phyloP scores from a whole-genome alignment of 1,139 yeast genomes.

The Diutina pseudorugosa region DNA sequence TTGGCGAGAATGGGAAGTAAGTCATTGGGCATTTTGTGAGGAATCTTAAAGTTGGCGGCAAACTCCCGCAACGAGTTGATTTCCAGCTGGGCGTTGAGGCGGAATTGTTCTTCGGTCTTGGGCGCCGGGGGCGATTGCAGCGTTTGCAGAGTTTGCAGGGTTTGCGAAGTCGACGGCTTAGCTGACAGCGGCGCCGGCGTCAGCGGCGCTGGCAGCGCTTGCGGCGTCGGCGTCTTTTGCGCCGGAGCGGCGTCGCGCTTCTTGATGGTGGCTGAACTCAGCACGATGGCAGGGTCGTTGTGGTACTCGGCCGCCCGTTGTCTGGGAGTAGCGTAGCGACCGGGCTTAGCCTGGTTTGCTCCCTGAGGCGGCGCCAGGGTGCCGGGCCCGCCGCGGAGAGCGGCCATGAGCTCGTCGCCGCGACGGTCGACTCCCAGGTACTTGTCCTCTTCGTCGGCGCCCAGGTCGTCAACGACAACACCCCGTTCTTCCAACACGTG shows the following conservation, averaged over 20 bases:
- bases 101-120: slow-evolving; percentile 21
- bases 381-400: slow-evolving; percentile 13
- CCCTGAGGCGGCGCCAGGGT: slow-evolving; percentile 12
- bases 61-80: slow-evolving; percentile 74
- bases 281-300: slow-evolving; percentile 69
- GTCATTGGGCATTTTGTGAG: slow-evolving; percentile 63
- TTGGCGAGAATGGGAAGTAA: slow-evolving; percentile 64
- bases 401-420: slow-evolving; percentile 56
- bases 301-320: slow-evolving; percentile 54
- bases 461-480: slow-evolving; percentile 60
- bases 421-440: slow-evolving; percentile 74
- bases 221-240: slow-evolving; percentile 8
- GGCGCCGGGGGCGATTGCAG: slow-evolving; percentile 5
- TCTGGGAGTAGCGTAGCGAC: slow-evolving; percentile 51
- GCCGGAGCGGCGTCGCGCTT: slow-evolving; percentile 10
- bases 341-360: slow-evolving; percentile 9
- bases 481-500: slow-evolving; percentile 94
- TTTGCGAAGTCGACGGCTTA: neutral
- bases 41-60: slow-evolving; percentile 72
- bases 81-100: slow-evolving; percentile 49
- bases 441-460: slow-evolving; percentile 90
- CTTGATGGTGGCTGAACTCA: slow-evolving; percentile 26
- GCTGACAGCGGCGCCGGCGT: neutral
- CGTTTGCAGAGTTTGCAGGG: neutral
- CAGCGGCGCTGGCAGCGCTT: neutral